phyloP scores from a whole-genome alignment of 2,329 filamentous ascomycete genomes.

The Sphaerostilbella broomeana region DNA sequence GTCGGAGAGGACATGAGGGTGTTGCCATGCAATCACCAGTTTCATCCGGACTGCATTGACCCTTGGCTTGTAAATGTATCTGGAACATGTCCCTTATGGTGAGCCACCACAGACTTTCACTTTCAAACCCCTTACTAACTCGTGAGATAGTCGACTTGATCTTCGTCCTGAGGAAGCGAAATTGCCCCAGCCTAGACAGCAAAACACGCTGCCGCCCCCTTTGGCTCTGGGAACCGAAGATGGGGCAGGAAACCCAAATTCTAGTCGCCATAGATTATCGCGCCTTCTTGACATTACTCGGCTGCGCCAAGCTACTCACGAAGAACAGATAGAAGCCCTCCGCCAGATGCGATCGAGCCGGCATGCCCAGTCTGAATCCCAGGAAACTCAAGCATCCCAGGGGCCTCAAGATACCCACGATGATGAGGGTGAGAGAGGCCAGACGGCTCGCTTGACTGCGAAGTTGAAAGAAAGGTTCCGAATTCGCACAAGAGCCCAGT shows the following conservation, averaged over 20 bases:
- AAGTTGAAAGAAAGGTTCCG: slow-evolving; percentile 48
- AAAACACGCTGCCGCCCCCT: slow-evolving; percentile 33
- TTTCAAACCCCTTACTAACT: neutral
- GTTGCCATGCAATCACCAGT: slow-evolving; percentile 61
- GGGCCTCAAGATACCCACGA: slow-evolving; percentile 19
- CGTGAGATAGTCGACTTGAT: slow-evolving; percentile 44
- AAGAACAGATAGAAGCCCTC: slow-evolving; percentile 56
- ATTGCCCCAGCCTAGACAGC: slow-evolving; percentile 15
- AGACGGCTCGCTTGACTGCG: slow-evolving; percentile 39
- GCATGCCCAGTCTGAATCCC: slow-evolving; percentile 17
- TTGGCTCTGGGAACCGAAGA: slow-evolving; percentile 35
- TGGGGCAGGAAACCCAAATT: slow-evolving; percentile 21
- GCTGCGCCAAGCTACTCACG: slow-evolving; percentile 51
- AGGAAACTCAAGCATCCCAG: too few relatives aligned
- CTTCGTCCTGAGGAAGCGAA: slow-evolving; percentile 35
- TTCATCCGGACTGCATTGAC: slow-evolving; percentile 61
- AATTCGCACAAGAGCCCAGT: slow-evolving; percentile 42
- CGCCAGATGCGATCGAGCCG: slow-evolving; percentile 35
- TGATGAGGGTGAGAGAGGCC: slow-evolving; percentile 27
- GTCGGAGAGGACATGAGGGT: slow-evolving; percentile 62
- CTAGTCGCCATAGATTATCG: slow-evolving; percentile 40
- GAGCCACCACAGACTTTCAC: slow-evolving; percentile 26
- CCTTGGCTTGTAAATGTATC: slow-evolving; percentile 65
- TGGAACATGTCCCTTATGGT: slow-evolving; percentile 64
- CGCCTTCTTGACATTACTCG: slow-evolving; percentile 51